phyloP scores from a whole-genome alignment of 768 basidiomycete genomes.

The Lyophyllum decastes region DNA sequence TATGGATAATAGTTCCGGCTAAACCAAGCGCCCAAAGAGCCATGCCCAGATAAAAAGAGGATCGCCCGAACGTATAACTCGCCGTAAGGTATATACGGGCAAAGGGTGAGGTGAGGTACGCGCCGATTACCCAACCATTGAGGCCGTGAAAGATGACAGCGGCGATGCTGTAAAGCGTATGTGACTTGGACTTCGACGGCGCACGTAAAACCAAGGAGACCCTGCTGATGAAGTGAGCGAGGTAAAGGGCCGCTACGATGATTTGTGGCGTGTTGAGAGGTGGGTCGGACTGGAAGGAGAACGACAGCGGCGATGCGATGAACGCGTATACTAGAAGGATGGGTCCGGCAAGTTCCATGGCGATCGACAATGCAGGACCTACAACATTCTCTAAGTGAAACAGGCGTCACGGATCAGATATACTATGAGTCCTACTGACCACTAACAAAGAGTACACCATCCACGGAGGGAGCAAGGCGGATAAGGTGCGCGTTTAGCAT shows the following conservation, averaged over 20 bases:
- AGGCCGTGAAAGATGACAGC: constrained; percentile 66
- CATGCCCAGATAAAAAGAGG: constrained; percentile 64
- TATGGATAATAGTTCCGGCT: constrained; percentile 78
- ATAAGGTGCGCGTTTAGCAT: constrained; percentile 68
- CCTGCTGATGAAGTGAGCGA: constrained; percentile 82
- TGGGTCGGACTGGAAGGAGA: constrained; percentile 28
- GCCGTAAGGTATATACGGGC: constrained; percentile 43
- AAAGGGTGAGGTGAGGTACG: constrained; percentile 62
- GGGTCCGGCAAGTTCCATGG: constrained; percentile 72
- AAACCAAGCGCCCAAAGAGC: constrained; percentile 71
- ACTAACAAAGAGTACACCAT: not conserved
- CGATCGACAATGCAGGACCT: constrained; percentile 53
- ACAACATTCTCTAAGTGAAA: not conserved
- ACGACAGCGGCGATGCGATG: constrained; percentile 48
- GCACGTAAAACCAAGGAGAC: constrained; percentile 73
- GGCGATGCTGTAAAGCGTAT: constrained; percentile 58
- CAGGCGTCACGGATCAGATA: too few relatives aligned
- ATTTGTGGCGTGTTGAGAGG: constrained; percentile 40
- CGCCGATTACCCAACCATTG: constrained; percentile 70
- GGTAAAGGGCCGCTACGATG: constrained; percentile 56
- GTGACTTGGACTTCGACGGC: constrained; percentile 72
- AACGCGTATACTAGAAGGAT: constrained; percentile 49
- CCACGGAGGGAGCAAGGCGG: constrained; percentile 57
- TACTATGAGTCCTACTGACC: not conserved
- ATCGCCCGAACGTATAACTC: constrained; percentile 23